phyloP scores from a whole-genome alignment of 176 grass and related monocot species.

The Oryza longistaminata region DNA sequence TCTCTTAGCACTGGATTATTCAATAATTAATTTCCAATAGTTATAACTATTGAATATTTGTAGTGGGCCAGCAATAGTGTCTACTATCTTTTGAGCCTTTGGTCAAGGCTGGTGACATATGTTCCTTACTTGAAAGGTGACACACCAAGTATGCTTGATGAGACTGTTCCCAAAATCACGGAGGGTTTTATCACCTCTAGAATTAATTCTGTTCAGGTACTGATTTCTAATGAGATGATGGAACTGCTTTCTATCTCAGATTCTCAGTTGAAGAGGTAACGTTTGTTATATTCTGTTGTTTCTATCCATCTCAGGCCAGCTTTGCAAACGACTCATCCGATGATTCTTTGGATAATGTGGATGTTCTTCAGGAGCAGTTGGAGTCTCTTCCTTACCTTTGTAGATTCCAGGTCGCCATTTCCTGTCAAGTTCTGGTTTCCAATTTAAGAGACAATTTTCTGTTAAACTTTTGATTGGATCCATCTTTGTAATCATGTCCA shows the following conservation, averaged over 20 bases:
- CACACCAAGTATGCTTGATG: slow-evolving; percentile 90
- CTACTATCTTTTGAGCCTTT: slow-evolving; percentile 94
- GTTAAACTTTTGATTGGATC: neutral
- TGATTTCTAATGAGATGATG: slow-evolving; percentile 27
- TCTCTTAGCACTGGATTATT: slow-evolving; percentile 5
- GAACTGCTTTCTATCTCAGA: slow-evolving; percentile 19
- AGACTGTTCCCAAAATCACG: slow-evolving; percentile 98
- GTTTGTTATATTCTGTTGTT: slow-evolving; percentile 17
- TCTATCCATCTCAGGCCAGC: slow-evolving; percentile 61
- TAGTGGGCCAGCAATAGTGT: slow-evolving; percentile 99
- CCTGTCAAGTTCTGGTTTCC: slow-evolving; percentile 27
- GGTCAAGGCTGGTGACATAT: slow-evolving; percentile 97
- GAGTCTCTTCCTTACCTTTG: slow-evolving; percentile 98
- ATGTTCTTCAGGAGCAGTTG: slow-evolving; percentile 95
- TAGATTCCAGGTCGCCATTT: slow-evolving; percentile 86
- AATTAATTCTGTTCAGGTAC: slow-evolving; percentile 97
- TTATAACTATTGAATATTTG: slow-evolving; percentile 27
- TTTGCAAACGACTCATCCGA: slow-evolving; percentile 71
- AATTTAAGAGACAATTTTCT: slow-evolving; percentile 8
- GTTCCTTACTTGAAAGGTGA: slow-evolving; percentile 99
- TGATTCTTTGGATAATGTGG: slow-evolving; percentile 90
- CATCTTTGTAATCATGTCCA: neutral
- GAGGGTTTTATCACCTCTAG: slow-evolving; percentile 98
- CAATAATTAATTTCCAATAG: slow-evolving; percentile 9
- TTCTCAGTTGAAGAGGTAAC: slow-evolving; percentile 8